phyloP scores from a whole-genome alignment of 208 protist species.

The Plasmodiophora brassicae region DNA sequence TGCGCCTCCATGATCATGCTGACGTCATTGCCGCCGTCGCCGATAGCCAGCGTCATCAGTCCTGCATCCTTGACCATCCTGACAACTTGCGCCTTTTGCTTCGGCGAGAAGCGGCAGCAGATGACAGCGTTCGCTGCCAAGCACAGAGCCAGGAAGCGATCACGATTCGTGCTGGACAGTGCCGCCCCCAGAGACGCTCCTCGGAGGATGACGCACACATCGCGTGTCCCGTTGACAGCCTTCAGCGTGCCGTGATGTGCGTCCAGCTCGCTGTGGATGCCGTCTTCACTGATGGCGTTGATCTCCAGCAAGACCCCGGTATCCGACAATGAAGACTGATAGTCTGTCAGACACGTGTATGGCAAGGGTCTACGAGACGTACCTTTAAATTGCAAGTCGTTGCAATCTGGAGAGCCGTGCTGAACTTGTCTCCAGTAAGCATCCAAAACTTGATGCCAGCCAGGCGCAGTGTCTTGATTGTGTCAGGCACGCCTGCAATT shows the following conservation, averaged over 20 bases:
- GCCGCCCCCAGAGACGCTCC: not conserved
- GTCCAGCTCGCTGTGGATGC: not conserved
- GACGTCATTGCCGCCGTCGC: conserved; percentile 60
- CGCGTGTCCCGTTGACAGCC: not conserved
- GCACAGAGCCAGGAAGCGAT: not conserved
- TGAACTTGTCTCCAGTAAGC: conserved; percentile 71
- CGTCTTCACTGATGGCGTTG: not conserved
- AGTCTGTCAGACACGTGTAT: too few relatives aligned
- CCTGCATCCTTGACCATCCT: not conserved
- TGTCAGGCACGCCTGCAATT: conserved; percentile 64
- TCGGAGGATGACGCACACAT: conserved; percentile 10
- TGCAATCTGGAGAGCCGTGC: conserved; percentile 71
- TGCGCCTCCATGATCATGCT: conserved; percentile 53
- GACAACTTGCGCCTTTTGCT: conserved; percentile 41
- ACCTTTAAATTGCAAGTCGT: not conserved
- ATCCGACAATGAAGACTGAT: not conserved
- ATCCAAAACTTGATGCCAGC: conserved; percentile 69
- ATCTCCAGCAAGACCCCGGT: not conserved
- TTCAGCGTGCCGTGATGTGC: not conserved
- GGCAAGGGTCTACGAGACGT: not conserved
- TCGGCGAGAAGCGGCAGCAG: conserved; percentile 35
- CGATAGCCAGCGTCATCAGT: conserved; percentile 46
- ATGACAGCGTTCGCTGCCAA: conserved; percentile 4
- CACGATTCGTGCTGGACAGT: not conserved
- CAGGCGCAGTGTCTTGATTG: conserved; percentile 55